Percentiles rank a stretch among this genome's conserved stretches.
phyloP scores from a whole-genome alignment of 2,329 filamentous ascomycete genomes.

The Fusarium mangiferae region DNA sequence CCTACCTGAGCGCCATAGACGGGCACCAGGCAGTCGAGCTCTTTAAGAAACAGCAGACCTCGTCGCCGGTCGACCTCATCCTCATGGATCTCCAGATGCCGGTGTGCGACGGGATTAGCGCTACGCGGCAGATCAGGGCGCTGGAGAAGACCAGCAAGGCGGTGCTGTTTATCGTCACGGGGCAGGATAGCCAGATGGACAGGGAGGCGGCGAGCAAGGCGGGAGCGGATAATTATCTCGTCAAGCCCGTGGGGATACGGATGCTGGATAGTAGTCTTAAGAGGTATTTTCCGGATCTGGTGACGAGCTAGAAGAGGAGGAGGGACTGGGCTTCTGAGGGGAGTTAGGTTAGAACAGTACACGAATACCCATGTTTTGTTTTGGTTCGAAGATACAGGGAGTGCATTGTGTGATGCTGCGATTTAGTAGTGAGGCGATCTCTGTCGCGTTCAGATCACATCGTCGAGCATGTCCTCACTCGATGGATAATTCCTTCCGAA shows the following conservation, averaged over 20 bases:
- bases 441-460: no score
- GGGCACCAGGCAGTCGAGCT: constrained; percentile 56
- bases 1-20: constrained; percentile 55
- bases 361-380: not conserved
- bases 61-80: constrained; percentile 33
- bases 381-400: not conserved
- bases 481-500: not conserved
- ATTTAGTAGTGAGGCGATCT: not conserved
- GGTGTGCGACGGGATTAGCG: constrained; percentile 44
- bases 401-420: not conserved
- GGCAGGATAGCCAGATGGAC: constrained; percentile 41
- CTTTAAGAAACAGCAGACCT: constrained; percentile 35
- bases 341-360: not conserved
- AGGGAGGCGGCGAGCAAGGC: constrained; percentile 26
- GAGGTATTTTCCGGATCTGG: constrained; percentile 33
- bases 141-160: constrained; percentile 30
- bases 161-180: constrained; percentile 43
- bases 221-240: constrained; percentile 42
- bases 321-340: not conserved
- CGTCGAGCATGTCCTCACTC: fast-evolving
- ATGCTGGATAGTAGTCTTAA: constrained; percentile 26
- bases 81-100: constrained; percentile 48
- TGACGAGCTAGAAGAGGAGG: not conserved
- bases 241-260: constrained; percentile 40
- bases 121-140: constrained; percentile 40